Evolutionary conservation across 2,329 filamentous ascomycete species (phyloP), one percentile per base, ranked within the genome.

Genomic region (Fusarium haematococcum): DNA sequence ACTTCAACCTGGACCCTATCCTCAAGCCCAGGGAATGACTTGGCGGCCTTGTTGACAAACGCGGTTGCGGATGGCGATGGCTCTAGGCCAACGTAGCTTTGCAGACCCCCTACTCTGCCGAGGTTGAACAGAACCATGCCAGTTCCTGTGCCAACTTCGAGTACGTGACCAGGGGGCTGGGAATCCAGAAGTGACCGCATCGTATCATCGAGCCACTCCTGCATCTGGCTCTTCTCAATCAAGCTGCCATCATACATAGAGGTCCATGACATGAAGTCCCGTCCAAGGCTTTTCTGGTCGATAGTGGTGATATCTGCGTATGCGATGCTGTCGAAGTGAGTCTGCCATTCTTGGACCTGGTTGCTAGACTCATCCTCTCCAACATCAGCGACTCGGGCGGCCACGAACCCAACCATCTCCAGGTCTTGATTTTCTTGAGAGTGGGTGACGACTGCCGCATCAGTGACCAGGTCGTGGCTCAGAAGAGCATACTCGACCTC

Each of bases 131-230:
- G 1, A 80, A 78, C 2, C 81, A 81, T 4, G 8, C 27, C 27
- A 30, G 27, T 30, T 30, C 27, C 27, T 30, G 27, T 30, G 27
- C 27, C 27, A 30, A 83, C 65, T 56, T 82, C 81, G 1, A 82
- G 69, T 0, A 82, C 76, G 33, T 76, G 35, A 0, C 54, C 58
- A 2, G 52, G 63, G 2, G 14, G 5, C 4, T 43, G 48, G 6
- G 71, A 72, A 4, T 79, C 73, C 25, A 56, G 71, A 2, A 81
- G 73, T 0, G 74, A 67, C 1, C 59, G 27, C 0, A 80, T 78
- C 1, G 80, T 79, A 27, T 82, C 81, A 10, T 80, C 77, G 0
- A 82, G 70, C 81, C 81, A 82, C 56, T 81, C 80, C 2, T 77
- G 62, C 81, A 82, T 82, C 30, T 82, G 78, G 1, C 2, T 60